Percentiles rank a stretch among this genome's conserved stretches.
Conservation (phyloP, 768 basidiomycete species). For the Phlegmacium glaucopus region DNA sequence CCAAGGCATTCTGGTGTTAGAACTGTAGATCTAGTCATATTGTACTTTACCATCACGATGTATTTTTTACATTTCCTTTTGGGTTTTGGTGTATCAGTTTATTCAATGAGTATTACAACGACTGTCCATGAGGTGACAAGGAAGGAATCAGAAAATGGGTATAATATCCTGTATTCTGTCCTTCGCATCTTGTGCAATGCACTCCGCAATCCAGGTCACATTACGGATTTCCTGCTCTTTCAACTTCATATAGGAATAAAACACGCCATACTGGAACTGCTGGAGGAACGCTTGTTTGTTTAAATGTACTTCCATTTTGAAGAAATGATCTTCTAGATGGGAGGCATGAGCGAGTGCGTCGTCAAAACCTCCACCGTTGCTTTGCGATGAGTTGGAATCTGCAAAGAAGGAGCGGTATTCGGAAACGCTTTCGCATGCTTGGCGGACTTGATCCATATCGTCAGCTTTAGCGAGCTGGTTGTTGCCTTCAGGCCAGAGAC, state of each 20-base stretch:
- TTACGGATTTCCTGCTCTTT: constrained; percentile 91
- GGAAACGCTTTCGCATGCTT: constrained; percentile 79
- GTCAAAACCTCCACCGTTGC: constrained; percentile 31
- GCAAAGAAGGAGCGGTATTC: constrained; percentile 94
- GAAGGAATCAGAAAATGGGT: constrained; percentile 67
- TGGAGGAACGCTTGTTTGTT: constrained; percentile 96
- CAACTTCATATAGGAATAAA: constrained; percentile 88
- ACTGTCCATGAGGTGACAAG: not conserved
- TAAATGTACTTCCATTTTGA: constrained; percentile 86
- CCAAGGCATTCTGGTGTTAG: no score
- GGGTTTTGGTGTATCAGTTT: no score
- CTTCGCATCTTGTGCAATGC: constrained; percentile 94
- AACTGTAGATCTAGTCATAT: no score
- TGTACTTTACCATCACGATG: no score
- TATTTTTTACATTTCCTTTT: no score
- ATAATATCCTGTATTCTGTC: constrained; percentile 96
- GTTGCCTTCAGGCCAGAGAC: constrained; percentile 94
- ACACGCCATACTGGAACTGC: constrained; percentile 93
- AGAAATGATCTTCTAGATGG: constrained; percentile 91
- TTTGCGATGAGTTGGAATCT: constrained; percentile 34
- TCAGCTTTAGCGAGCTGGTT: constrained; percentile 91
- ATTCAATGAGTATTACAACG: no score
- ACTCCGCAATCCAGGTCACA: constrained; percentile 94
- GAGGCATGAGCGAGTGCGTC: constrained; percentile 50
- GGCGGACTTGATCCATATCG: constrained; percentile 90